Conservation (phyloP, 768 basidiomycete genomes). For the Tulasnella sp. region DNA sequence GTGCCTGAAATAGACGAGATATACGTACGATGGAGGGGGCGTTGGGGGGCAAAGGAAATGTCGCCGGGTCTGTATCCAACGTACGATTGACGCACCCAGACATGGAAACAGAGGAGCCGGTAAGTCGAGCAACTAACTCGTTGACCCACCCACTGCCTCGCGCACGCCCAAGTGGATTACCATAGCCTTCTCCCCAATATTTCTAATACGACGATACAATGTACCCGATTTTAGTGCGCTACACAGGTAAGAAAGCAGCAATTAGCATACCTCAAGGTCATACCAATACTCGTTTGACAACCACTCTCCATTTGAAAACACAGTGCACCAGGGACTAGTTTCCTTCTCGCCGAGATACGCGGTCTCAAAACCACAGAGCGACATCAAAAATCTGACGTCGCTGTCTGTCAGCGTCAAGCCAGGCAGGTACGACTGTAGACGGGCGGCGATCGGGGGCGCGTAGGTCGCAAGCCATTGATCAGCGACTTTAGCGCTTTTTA, state of each 20-base stretch:
- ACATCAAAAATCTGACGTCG: conserved; percentile 5
- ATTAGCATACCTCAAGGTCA: conserved; percentile 9
- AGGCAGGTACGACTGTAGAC: neutral
- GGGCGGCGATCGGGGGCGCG: neutral
- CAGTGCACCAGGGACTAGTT: conserved; percentile 3
- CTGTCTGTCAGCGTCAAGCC: neutral
- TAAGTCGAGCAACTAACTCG: conserved; percentile 18
- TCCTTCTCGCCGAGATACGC: neutral
- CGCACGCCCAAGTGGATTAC: neutral
- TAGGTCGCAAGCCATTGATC: conserved; percentile 3
- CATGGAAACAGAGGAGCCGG: conserved; percentile 8
- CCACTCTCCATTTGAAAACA: conserved; percentile 9
- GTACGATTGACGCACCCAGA: conserved; percentile 12
- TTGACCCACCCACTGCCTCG: conserved; percentile 15
- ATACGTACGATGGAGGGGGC: neutral
- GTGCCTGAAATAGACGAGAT: neutral
- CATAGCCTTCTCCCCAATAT: conserved; percentile 2
- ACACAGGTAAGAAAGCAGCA: neutral
- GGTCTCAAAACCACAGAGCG: conserved; percentile 13
- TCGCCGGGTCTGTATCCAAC: conserved; percentile 6
- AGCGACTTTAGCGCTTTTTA: neutral
- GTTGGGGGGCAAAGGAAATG: conserved; percentile 17
- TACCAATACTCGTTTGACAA: conserved; percentile 5
- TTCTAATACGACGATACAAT: neutral
- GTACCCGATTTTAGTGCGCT: neutral